Evolutionary conservation across 1,139 yeast species (phyloP), one percentile per base, ranked within the genome.

Genomic region (Kodamaea arcana): DNA sequence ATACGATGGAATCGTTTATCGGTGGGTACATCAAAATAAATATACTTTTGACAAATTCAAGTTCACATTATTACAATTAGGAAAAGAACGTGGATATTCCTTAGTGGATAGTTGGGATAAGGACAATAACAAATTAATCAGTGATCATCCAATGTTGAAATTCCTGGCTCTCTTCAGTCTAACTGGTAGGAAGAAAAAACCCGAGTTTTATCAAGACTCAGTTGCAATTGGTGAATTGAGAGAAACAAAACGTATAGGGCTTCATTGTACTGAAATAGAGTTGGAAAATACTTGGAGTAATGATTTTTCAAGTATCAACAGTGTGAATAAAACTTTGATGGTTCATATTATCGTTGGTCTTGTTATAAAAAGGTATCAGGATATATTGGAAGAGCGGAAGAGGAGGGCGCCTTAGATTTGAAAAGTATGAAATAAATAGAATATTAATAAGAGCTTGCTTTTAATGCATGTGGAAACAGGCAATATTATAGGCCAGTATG

Each of bases 91-190:
- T 8, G 36, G 34, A 17, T 33, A 28, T 15, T 40, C 43, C 7
- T 24, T 41, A 21, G 24, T 37, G 4, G 43, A 41, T n/a, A 37
- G 39, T 24, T 41, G 42, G 41, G 36, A 35, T 21, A 23, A 28
- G 14, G 20, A 16, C 18, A 15, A 32, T 4, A 22, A 23, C 11
- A 37, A 30, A 21, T 13, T 37, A 6, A 12, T 12, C n/a, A 23
- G 24, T 24, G 15, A 32, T 22, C 27, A 38, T 32, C 30, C 29
- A 8, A 27, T 36, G 29, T 26, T 24, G 16, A 18, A 15, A 4
- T 24, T 24, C 23, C 23, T 24, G 17, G 17, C 23, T 10, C 15
- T 24, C 13, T 26, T 27, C 22, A 27, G 22, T n/a, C 3, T 32
- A 3, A 18, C 13, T 10, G 16, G 22, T 9, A 26, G 36, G 14